Evolutionary conservation across 2,329 filamentous ascomycete genomes (phyloP).

Genomic region (Neurospora sp.): DNA sequence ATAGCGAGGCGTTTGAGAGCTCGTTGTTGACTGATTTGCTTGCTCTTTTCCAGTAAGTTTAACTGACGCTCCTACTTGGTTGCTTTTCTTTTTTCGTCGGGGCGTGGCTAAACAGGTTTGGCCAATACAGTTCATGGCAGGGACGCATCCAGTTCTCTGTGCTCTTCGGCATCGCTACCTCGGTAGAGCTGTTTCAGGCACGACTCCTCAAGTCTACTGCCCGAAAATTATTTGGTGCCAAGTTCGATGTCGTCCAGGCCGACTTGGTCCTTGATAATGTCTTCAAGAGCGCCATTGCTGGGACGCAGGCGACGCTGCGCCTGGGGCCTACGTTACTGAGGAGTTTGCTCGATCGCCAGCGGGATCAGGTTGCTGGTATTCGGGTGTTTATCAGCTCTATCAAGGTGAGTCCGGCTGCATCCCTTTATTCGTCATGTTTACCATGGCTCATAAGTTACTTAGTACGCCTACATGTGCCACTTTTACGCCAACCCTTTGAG

Average conservation of each 20-base stretch:
- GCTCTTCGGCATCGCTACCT: constrained; percentile 73
- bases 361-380: constrained; percentile 67
- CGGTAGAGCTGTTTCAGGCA: constrained; percentile 68
- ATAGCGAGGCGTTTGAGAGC: constrained; percentile 74
- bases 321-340: constrained; percentile 55
- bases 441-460: constrained; percentile 3
- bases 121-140: constrained; percentile 44
- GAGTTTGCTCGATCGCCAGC: constrained; percentile 60
- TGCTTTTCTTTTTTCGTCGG: background rate
- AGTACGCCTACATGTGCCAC: constrained; percentile 81
- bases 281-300: constrained; percentile 55
- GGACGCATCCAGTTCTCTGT: constrained; percentile 69
- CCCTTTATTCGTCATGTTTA: background rate
- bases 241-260: constrained; percentile 70
- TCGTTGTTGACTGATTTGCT: constrained; percentile 63
- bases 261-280: constrained; percentile 63
- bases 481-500: constrained; percentile 73
- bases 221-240: constrained; percentile 56
- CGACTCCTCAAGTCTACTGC: constrained; percentile 61
- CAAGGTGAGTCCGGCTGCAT: constrained; percentile 38
- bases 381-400: constrained; percentile 62
- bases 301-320: constrained; percentile 44
- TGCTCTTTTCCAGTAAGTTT: constrained; percentile 52
- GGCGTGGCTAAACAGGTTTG: background rate
- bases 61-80: background rate